phyloP scores from a whole-genome alignment of 306 rosid species.

The Fagus crenata region DNA sequence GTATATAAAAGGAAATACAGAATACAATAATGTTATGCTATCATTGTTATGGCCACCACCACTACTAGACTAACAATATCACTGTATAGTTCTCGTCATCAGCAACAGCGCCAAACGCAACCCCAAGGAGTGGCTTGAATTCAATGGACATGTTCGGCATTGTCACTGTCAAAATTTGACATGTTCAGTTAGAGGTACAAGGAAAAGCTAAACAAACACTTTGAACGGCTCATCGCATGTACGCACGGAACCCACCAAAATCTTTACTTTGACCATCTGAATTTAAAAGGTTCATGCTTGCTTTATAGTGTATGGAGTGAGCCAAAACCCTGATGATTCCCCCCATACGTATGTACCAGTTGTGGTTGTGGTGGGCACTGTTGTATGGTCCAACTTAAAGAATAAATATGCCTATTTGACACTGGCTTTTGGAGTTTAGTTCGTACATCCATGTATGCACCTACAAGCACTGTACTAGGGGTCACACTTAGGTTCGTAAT shows the following conservation, averaged over 20 bases:
- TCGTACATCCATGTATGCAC: too few species aligned
- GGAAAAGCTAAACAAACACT: background rate
- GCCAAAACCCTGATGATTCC: constrained; percentile 32
- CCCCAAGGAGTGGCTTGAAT: too few species aligned
- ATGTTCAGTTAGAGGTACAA: background rate
- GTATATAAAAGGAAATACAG: too few species aligned
- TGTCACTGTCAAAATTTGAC: background rate
- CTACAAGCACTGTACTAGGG: too few species aligned
- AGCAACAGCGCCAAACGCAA: too few species aligned
- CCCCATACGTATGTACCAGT: background rate
- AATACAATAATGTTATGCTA: too few species aligned
- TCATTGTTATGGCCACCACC: too few species aligned
- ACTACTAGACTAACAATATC: too few species aligned
- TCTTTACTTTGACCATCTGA: too few species aligned
- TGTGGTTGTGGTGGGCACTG: constrained; percentile 22
- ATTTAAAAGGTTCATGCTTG: constrained; percentile 1
- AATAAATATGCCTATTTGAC: background rate
- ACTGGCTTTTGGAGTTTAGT: background rate
- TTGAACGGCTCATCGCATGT: constrained; percentile 9
- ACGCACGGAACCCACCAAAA: constrained; percentile 2
- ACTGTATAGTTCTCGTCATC: too few species aligned
- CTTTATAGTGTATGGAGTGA: constrained; percentile 31
- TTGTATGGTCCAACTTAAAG: constrained; percentile 25
- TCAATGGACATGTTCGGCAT: background rate
- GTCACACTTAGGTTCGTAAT: too few species aligned